A percentile compares a stretch with the other conserved stretches of the same genome.
phyloP scores from a whole-genome alignment of 2,329 filamentous ascomycete species.

The Aspergillus pseudotamarii region DNA sequence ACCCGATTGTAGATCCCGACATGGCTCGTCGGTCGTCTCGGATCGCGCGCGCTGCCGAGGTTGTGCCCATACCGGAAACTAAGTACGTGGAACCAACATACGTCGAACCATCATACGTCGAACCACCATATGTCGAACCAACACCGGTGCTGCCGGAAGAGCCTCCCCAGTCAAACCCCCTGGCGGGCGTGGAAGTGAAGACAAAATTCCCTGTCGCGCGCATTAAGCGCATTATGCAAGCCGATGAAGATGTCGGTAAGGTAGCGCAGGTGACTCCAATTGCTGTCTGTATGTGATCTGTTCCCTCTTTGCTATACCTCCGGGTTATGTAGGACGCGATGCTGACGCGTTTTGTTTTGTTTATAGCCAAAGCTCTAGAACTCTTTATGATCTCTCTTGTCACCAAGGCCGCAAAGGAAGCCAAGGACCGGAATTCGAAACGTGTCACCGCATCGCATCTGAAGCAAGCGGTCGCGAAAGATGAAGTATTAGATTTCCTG shows the following conservation, averaged over 20 bases:
- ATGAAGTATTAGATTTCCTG: conserved; percentile 93
- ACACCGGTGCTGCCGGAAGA: conserved; percentile 24
- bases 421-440: conserved; percentile 80
- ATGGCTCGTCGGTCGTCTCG: conserved; percentile 49
- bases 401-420: conserved; percentile 81
- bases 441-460: conserved; percentile 87
- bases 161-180: conserved; percentile 29
- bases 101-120: neutral
- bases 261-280: conserved; percentile 97
- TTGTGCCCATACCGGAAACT: conserved; percentile 29
- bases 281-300: conserved; percentile 68
- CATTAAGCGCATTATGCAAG: conserved; percentile 99
- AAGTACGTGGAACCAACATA: conserved; percentile 22
- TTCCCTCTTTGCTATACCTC: neutral
- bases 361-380: conserved; percentile 83
- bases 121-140: neutral
- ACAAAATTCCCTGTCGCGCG: conserved; percentile 96
- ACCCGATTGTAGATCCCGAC: conserved; percentile 30
- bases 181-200: conserved; percentile 71
- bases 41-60: conserved; percentile 35
- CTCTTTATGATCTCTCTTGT: conserved; percentile 97
- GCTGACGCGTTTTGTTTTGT: neutral
- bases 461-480: conserved; percentile 83
- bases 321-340: neutral
- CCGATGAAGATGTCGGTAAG: conserved; percentile 97